phyloP scores from a whole-genome alignment of 768 basidiomycete genomes.

The Pilatotrama ljubarskyi region DNA sequence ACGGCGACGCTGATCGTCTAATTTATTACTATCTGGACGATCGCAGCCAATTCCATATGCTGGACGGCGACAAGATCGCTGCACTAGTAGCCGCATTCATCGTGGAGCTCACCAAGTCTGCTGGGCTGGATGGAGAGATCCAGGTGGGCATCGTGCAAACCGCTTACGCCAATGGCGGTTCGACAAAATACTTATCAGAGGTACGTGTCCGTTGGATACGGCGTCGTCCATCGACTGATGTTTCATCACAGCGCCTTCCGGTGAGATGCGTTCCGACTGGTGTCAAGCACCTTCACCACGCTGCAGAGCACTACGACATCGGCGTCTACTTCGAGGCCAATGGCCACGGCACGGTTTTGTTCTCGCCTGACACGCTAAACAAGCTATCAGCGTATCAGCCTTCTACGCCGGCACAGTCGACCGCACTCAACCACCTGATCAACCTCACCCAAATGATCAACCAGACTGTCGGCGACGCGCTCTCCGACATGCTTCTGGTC shows the following conservation, averaged over 20 bases:
- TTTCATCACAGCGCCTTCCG: constrained; percentile 68
- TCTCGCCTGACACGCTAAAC: constrained; percentile 74
- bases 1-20: constrained; percentile 96
- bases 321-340: constrained; percentile 99
- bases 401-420: constrained; percentile 78
- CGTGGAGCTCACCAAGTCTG: constrained; percentile 81
- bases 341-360: constrained; percentile 96
- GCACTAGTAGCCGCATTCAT: constrained; percentile 92
- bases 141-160: constrained; percentile 97
- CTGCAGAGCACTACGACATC: constrained; percentile 89
- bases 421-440: constrained; percentile 72
- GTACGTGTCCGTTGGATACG: constrained; percentile 42
- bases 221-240: neutral
- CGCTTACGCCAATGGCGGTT: constrained; percentile 97
- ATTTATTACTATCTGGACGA: constrained; percentile 94
- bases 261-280: constrained; percentile 95
- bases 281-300: constrained; percentile 97
- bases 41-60: constrained; percentile 76
- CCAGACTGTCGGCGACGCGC: constrained; percentile 96
- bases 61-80: constrained; percentile 99
- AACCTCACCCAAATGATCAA: constrained; percentile 88
- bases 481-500: constrained; percentile 94
- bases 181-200: constrained; percentile 87
- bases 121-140: constrained; percentile 75
- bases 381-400: constrained; percentile 65